These are phyloP conservation scores for Ophiostoma pallidulum DNA, from an alignment of 2,329 filamentous ascomycete species.

Conservation along the genomic window DNA sequence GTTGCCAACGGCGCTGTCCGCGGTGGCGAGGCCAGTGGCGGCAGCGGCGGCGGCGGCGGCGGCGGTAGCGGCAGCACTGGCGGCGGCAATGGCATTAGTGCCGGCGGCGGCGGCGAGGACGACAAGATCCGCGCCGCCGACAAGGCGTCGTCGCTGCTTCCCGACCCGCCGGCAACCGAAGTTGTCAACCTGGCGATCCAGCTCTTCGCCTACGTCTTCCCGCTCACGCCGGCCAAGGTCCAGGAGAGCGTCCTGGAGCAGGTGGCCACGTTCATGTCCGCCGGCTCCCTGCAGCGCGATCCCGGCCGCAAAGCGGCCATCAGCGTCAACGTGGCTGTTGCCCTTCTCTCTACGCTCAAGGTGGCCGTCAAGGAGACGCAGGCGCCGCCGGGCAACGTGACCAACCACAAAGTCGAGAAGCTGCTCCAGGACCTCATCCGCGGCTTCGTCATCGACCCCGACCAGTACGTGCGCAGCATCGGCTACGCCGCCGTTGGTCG, in stretches of 20 bases:
- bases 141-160: slow-evolving; percentile 27
- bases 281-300: slow-evolving; percentile 70
- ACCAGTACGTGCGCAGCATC: slow-evolving; percentile 76
- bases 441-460: slow-evolving; percentile 69
- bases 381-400: slow-evolving; percentile 63
- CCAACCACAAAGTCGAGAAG: slow-evolving; percentile 67
- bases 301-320: slow-evolving; percentile 84
- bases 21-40: slow-evolving; percentile 19
- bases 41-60: background rate
- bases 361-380: slow-evolving; percentile 75
- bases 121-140: slow-evolving; percentile 15
- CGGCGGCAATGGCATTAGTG: slow-evolving; percentile 16
- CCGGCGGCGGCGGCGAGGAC: background rate
- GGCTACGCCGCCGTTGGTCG: slow-evolving; percentile 79
- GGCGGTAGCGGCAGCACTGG: background rate
- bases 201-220: slow-evolving; percentile 83
- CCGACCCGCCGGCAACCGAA: slow-evolving; percentile 80
- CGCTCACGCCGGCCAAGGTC: slow-evolving; percentile 79
- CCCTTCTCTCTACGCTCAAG: slow-evolving; percentile 69
- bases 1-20: slow-evolving; percentile 38
- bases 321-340: slow-evolving; percentile 78
- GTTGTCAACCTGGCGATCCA: slow-evolving; percentile 92
- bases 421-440: slow-evolving; percentile 66
- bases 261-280: slow-evolving; percentile 78
- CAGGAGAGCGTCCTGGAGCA: slow-evolving; percentile 96